Evolutionary conservation across 306 rosid genomes (phyloP), one percentile per base, ranked within the genome.

Genomic region (Medicago lupulina): DNA sequence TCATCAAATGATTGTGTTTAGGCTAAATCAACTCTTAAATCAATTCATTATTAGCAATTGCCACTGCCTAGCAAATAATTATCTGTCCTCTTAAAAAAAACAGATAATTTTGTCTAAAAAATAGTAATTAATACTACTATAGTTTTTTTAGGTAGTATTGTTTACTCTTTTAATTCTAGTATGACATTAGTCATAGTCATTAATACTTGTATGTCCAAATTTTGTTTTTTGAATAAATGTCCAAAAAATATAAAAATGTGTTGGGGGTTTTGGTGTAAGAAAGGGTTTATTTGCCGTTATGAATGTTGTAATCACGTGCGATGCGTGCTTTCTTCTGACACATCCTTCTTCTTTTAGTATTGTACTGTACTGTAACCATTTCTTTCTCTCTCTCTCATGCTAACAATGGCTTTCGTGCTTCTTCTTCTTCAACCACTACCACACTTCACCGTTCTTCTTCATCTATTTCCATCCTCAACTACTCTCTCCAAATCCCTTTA

Each of bases 251-350:
- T 34, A 34, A 34, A 34, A 34, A 34, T 28, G 9, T 59, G 39
- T 14, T 6, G 8, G 11, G 51, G 7, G 58, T 55, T 11, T 5
- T 13, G 36, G 12, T 51, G 53, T 55, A 46, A 23, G 86, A 61
- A 67, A 67, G 36, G 28, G 28, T 59, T 14, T 68, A 70, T 49
- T 59, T 84, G 86, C 83, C 71, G 86, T 80, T 83, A 60, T n/a
- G 34, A 34, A 66, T 65, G 65, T 7, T 5, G 2, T 36, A 87
- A 80, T 89, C 98, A 90, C 95, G 97, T 89, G 97, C 83, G 51
- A 25, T 88, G 75, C 95, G 92, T 93, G 90, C 75, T 28, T 9
- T 72, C 43, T 61, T 79, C 93, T 89, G 91, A 86, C 88, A 86
- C 77, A 47, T 70, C 84, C 63, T 62, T 58, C 68, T 77, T 70